Evolutionary conservation across 352 stramenopile species (phyloP).

Genomic region (Pythium aquatile): DNA sequence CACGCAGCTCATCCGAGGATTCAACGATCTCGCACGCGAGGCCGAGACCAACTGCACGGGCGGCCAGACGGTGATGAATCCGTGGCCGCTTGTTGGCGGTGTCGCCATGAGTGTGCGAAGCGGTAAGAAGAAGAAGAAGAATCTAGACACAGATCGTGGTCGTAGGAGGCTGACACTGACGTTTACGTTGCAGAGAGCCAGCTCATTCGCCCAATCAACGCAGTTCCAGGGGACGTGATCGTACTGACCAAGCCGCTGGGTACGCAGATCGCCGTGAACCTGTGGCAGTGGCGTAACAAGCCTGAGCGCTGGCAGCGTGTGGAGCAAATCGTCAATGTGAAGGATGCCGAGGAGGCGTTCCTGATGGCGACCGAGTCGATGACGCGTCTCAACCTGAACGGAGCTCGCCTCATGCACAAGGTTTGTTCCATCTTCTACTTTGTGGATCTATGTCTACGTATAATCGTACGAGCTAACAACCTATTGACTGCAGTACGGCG

Average conservation of each 20-base stretch:
- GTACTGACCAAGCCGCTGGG: slow-evolving; percentile 94
- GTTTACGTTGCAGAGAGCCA: slow-evolving; percentile 50
- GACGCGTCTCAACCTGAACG: slow-evolving; percentile 91
- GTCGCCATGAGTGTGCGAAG: slow-evolving; percentile 89
- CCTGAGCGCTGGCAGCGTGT: slow-evolving; percentile 79
- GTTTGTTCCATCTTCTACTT: slow-evolving; percentile 15
- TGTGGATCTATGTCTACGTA: too few relatives aligned
- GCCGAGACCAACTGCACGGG: slow-evolving; percentile 91
- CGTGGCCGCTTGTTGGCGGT: slow-evolving; percentile 94
- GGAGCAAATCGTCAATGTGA: slow-evolving; percentile 53
- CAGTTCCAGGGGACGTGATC: slow-evolving; percentile 86
- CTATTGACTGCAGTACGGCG: slow-evolving; percentile 58
- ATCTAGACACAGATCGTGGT: too few relatives aligned
- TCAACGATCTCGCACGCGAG: slow-evolving; percentile 87
- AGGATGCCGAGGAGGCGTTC: slow-evolving; percentile 88
- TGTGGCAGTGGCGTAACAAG: slow-evolving; percentile 91
- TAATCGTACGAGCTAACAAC: too few relatives aligned
- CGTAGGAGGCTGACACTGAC: slow-evolving; percentile 1
- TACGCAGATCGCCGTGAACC: slow-evolving; percentile 93
- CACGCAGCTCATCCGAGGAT: slow-evolving; percentile 92
- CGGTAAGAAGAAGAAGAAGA: slow-evolving; percentile 30
- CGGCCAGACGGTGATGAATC: slow-evolving; percentile 95
- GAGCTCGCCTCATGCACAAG: slow-evolving; percentile 90
- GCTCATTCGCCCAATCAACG: slow-evolving; percentile 90
- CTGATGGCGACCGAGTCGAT: slow-evolving; percentile 92